Evolutionary conservation across 2,329 filamentous ascomycete species (phyloP).

Genomic region (Alternaria metachromatica): DNA sequence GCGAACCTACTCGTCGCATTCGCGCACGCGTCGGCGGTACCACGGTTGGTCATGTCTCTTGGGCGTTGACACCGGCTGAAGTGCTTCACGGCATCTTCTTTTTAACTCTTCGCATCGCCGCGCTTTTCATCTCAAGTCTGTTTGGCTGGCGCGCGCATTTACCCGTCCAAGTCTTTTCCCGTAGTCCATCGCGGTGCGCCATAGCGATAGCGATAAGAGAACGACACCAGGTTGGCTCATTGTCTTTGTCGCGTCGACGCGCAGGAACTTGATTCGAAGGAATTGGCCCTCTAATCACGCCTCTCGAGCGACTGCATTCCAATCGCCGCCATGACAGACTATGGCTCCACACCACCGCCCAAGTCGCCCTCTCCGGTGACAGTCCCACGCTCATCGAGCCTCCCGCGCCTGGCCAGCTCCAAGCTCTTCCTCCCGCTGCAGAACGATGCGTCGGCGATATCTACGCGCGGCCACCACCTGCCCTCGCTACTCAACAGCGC

Average conservation of each 20-base stretch:
- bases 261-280: neutral
- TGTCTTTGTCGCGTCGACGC: slow-evolving; percentile 3
- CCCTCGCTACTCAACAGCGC: slow-evolving; percentile 39
- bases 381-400: slow-evolving; percentile 31
- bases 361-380: slow-evolving; percentile 24
- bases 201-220: slow-evolving; percentile 3
- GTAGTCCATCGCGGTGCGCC: neutral
- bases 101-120: neutral
- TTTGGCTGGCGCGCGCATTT: neutral
- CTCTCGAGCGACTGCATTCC: neutral
- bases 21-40: slow-evolving; percentile 17
- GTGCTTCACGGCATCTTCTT: slow-evolving; percentile 5
- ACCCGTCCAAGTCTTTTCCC: neutral
- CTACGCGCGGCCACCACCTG: slow-evolving; percentile 54
- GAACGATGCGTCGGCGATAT: slow-evolving; percentile 47
- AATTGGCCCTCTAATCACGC: slow-evolving; percentile 1
- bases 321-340: slow-evolving; percentile 24
- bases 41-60: slow-evolving; percentile 18
- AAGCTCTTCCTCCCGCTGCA: slow-evolving; percentile 53
- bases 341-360: slow-evolving; percentile 20
- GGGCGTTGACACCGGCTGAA: neutral
- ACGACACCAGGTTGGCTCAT: neutral
- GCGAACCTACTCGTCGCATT: slow-evolving; percentile 25
- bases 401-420: slow-evolving; percentile 42
- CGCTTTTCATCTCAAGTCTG: neutral